phyloP scores from a whole-genome alignment of 345 rosid genomes.

The Gossypium raimondii region DNA sequence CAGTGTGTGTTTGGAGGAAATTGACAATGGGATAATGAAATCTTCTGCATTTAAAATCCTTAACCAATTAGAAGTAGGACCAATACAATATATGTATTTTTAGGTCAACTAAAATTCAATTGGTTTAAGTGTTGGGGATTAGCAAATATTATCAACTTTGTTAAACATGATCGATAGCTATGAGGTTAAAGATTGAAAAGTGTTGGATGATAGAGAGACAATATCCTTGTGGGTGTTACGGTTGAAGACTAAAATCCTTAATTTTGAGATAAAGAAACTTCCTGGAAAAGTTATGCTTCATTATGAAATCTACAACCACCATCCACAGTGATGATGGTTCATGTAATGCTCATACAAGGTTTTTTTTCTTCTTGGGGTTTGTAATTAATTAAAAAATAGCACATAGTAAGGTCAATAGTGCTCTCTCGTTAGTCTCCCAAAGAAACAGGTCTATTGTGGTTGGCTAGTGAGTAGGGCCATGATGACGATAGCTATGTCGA shows the following conservation, averaged over 20 bases:
- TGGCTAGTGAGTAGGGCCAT: too few species aligned
- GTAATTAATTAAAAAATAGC: background rate
- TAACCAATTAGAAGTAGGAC: conserved; percentile 12
- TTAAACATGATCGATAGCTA: too few species aligned
- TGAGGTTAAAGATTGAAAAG: background rate
- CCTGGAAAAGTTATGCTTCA: conserved; percentile 23
- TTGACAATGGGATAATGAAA: background rate
- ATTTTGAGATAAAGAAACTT: conserved; percentile 27
- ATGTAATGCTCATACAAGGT: background rate
- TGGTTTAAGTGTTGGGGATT: too few species aligned
- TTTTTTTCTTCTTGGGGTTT: background rate
- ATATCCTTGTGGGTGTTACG: background rate
- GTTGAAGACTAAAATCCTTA: background rate
- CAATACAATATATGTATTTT: background rate
- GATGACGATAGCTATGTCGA: too few species aligned
- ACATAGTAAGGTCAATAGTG: background rate
- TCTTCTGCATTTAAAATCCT: background rate
- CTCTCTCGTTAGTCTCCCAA: too few species aligned
- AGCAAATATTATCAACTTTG: too few species aligned
- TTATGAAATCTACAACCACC: conserved; percentile 27
- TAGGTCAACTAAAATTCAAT: background rate
- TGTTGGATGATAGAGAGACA: background rate
- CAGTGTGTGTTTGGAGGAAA: background rate
- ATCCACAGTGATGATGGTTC: conserved; percentile 26
- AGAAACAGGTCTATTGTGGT: too few species aligned